phyloP scores from a whole-genome alignment of 345 rosid genomes.

The Ricinus communis region DNA sequence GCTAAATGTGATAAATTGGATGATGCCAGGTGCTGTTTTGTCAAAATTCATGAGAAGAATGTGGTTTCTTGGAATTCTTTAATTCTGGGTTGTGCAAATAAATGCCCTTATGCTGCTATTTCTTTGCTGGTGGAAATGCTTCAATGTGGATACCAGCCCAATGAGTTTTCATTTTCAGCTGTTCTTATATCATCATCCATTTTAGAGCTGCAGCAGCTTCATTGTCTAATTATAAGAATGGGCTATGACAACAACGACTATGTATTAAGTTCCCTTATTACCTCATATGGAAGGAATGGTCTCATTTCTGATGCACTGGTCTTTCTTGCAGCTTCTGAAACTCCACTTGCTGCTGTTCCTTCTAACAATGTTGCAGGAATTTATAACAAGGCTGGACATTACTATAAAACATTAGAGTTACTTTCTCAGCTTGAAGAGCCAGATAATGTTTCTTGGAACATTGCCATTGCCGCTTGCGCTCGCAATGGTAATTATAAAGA shows the following conservation, averaged over 20 bases:
- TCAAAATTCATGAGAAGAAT: conserved; percentile 55
- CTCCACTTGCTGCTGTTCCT: conserved; percentile 38
- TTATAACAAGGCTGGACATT: conserved; percentile 59
- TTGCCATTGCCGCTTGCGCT: conserved; percentile 71
- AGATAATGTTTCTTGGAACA: conserved; percentile 79
- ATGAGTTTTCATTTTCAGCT: conserved; percentile 71
- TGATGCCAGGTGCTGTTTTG: conserved; percentile 57
- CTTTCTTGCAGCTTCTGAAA: conserved; percentile 41
- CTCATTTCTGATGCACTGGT: conserved; percentile 52
- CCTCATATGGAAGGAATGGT: conserved; percentile 60
- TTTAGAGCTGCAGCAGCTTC: conserved; percentile 58
- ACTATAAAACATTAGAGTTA: conserved; percentile 55
- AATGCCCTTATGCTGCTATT: conserved; percentile 32
- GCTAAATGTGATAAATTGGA: conserved; percentile 55
- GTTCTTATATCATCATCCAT: conserved; percentile 43
- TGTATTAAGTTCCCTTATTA: conserved; percentile 71
- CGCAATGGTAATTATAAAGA: conserved; percentile 49
- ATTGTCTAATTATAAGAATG: conserved; percentile 58
- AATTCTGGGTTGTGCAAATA: conserved; percentile 61
- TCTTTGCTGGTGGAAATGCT: conserved; percentile 58
- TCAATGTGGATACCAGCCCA: conserved; percentile 54
- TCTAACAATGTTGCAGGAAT: conserved; percentile 68
- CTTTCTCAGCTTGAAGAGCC: conserved; percentile 72
- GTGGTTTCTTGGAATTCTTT: conserved; percentile 80
- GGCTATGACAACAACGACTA: conserved; percentile 59